Percentiles rank a stretch among this genome's conserved stretches.
Conservation (phyloP, 1,284 basidiomycete species). For the Agaricales sp. region DNA sequence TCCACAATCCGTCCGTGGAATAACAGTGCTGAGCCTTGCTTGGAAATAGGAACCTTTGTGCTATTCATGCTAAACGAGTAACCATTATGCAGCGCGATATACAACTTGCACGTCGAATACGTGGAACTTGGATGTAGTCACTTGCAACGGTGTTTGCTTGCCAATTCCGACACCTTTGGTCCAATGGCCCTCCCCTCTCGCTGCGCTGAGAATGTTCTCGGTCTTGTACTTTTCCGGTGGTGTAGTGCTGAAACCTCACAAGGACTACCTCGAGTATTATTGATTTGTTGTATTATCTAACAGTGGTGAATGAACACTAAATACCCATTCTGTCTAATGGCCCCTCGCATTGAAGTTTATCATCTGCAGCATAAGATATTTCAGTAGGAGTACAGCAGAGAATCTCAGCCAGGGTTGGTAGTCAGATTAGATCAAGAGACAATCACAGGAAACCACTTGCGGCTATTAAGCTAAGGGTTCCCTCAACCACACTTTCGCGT, state of each 20-base stretch:
- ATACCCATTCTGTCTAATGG: background rate
- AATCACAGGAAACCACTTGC: slow-evolving; percentile 40
- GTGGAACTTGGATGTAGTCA: slow-evolving; percentile 70
- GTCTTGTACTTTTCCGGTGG: background rate
- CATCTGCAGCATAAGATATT: too few species aligned
- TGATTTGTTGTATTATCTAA: background rate
- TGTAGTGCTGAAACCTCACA: too few species aligned
- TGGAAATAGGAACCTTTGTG: slow-evolving; percentile 72
- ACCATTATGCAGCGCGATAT: slow-evolving; percentile 98
- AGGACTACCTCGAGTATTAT: background rate
- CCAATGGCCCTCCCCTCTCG: too few species aligned
- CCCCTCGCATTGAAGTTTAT: background rate
- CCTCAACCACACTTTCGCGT: slow-evolving; percentile 68
- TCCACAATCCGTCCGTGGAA: slow-evolving; percentile 6
- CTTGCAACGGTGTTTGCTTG: slow-evolving; percentile 22
- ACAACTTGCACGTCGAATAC: slow-evolving; percentile 88
- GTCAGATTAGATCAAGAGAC: slow-evolving; percentile 86
- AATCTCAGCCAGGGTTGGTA: too few species aligned
- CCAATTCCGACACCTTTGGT: too few species aligned
- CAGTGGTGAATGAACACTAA: background rate
- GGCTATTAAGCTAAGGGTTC: slow-evolving; percentile 39
- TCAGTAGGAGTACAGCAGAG: too few species aligned
- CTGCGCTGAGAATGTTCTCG: too few species aligned
- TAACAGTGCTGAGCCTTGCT: slow-evolving; percentile 3
- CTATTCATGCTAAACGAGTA: slow-evolving; percentile 97